phyloP scores from a whole-genome alignment of 2,329 filamentous ascomycete genomes.

The Nemania sp. region DNA sequence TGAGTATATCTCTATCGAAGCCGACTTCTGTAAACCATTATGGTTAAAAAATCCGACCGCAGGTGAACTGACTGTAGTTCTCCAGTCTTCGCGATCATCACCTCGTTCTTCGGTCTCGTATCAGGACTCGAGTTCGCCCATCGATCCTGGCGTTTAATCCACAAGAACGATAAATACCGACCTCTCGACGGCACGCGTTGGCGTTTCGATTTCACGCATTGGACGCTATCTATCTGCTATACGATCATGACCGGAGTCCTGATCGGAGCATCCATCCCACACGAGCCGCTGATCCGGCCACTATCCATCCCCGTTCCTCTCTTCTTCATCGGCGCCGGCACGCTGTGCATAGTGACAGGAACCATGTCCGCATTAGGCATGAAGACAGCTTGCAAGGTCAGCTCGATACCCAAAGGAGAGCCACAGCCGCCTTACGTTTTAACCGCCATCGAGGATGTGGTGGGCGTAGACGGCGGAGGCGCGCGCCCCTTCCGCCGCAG shows the following conservation, averaged over 20 bases:
- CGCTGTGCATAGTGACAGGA: constrained; percentile 56
- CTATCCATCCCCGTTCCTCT: constrained; percentile 65
- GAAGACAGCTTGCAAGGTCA: constrained; percentile 70
- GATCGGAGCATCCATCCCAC: constrained; percentile 63
- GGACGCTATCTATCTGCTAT: constrained; percentile 61
- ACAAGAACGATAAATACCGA: constrained; percentile 62
- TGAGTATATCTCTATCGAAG: constrained; percentile 43
- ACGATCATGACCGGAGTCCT: constrained; percentile 63
- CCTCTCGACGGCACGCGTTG: constrained; percentile 62
- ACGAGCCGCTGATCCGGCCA: constrained; percentile 61
- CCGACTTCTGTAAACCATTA: neutral
- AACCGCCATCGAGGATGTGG: constrained; percentile 75
- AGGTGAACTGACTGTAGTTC: constrained; percentile 3
- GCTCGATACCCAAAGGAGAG: constrained; percentile 70
- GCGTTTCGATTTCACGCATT: constrained; percentile 64
- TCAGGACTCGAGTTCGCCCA: constrained; percentile 66
- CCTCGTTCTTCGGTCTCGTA: constrained; percentile 67
- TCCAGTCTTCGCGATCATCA: constrained; percentile 64
- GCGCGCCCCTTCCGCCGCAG: constrained; percentile 65
- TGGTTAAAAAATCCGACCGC: neutral
- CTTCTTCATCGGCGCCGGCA: constrained; percentile 62
- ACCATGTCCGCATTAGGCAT: constrained; percentile 51
- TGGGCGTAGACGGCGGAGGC: constrained; percentile 74
- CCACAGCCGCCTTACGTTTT: constrained; percentile 71
- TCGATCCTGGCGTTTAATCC: constrained; percentile 61